These are phyloP conservation scores for Ophiosphaerella narmari DNA, from an alignment of 2,329 filamentous ascomycete genomes.

Conservation along the genomic window DNA sequence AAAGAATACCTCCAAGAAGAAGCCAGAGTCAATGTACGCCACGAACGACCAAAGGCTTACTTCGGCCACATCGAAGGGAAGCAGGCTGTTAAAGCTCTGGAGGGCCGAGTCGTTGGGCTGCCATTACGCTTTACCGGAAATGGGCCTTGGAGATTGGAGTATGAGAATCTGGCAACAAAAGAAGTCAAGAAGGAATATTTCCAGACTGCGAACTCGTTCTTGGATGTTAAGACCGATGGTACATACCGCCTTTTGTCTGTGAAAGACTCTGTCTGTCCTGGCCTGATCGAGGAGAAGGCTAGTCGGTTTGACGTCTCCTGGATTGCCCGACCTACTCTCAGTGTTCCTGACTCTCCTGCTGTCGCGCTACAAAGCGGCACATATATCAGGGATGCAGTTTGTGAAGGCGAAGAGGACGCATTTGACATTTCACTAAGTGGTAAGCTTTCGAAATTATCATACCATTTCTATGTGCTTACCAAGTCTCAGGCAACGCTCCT, in stretches of 20 bases:
- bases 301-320: conserved; percentile 80
- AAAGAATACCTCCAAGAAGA: conserved; percentile 85
- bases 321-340: conserved; percentile 79
- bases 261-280: conserved; percentile 78
- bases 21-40: conserved; percentile 81
- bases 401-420: conserved; percentile 90
- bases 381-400: conserved; percentile 79
- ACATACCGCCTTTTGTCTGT: conserved; percentile 81
- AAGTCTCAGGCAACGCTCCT: conserved; percentile 68
- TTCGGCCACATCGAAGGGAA: conserved; percentile 88
- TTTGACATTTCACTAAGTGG: conserved; percentile 82
- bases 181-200: conserved; percentile 54
- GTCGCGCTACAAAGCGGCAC: conserved; percentile 58
- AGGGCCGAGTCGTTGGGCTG: conserved; percentile 73
- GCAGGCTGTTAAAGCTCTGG: conserved; percentile 73
- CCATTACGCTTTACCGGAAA: conserved; percentile 86
- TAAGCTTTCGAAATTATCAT: conserved; percentile 46
- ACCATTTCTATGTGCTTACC: conserved; percentile 24
- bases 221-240: conserved; percentile 70
- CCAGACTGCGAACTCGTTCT: conserved; percentile 67
- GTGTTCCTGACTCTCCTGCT: conserved; percentile 66
- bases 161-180: conserved; percentile 66
- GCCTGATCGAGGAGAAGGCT: conserved; percentile 74
- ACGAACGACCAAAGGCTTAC: conserved; percentile 82
- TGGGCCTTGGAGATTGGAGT: conserved; percentile 80